Evolutionary conservation across 1,139 yeast genomes (phyloP).

Genomic region (Arxiozyma bovina): DNA sequence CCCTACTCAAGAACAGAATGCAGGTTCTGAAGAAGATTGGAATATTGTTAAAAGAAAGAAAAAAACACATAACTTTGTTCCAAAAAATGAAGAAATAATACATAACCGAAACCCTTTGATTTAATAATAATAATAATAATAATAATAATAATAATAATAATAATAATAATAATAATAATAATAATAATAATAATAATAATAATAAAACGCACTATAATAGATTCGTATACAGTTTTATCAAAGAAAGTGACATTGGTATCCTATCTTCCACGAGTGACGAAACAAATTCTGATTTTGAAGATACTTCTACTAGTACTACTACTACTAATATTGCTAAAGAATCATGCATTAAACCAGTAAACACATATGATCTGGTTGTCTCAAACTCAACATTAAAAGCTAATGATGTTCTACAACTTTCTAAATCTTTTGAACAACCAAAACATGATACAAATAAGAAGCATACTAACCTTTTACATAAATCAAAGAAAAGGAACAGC

Average conservation of each 20-base stretch:
- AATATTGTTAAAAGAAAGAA: not conserved
- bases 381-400: not conserved
- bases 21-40: not conserved
- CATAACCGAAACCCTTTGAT: not conserved
- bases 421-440: not conserved
- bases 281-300: conserved; percentile 7
- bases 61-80: not conserved
- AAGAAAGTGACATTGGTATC: conserved; percentile 13
- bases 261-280: conserved; percentile 19
- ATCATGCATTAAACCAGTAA: too few relatives aligned
- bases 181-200: too few relatives aligned
- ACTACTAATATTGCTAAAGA: conserved; percentile 1
- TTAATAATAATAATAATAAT: too few relatives aligned
- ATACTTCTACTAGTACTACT: not conserved
- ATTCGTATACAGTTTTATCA: not conserved
- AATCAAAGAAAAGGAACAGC: not conserved
- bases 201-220: not conserved
- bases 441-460: not conserved
- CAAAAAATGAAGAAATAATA: not conserved
- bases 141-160: too few relatives aligned
- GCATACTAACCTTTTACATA: not conserved
- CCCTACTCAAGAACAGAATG: not conserved
- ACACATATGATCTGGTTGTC: not conserved
- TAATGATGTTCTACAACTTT: not conserved
- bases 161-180: too few relatives aligned